These are phyloP conservation scores for Neurospora sp. DNA, from an alignment of 495 filamentous ascomycete species.

Conservation along the genomic window DNA sequence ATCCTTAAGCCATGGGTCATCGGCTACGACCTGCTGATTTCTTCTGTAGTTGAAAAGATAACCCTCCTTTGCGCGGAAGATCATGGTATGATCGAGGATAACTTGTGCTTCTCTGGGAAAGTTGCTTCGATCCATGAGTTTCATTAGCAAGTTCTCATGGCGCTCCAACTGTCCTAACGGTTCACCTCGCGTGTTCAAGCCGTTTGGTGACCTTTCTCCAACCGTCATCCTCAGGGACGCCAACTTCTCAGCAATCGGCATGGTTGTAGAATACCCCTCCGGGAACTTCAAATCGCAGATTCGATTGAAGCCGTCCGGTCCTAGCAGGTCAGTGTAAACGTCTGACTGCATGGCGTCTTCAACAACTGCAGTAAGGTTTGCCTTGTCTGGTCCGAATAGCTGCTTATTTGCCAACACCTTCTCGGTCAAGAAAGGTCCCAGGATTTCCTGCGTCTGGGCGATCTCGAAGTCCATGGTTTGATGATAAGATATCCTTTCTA, in stretches of 20 bases:
- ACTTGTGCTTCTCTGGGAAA: conserved; percentile 28
- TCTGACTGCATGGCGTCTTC: conserved; percentile 20
- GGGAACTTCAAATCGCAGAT: conserved; percentile 7
- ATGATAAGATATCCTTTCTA: conserved; percentile 35
- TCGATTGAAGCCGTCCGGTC: not conserved
- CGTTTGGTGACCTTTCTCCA: conserved; percentile 5
- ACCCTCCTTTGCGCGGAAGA: conserved; percentile 51
- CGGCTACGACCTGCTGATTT: conserved; percentile 56
- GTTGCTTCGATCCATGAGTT: conserved; percentile 31
- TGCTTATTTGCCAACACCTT: conserved; percentile 29
- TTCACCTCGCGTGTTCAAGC: conserved; percentile 1
- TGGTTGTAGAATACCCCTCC: conserved; percentile 14
- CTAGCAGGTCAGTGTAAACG: not conserved
- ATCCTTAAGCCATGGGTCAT: conserved; percentile 65
- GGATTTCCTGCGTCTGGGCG: conserved; percentile 27
- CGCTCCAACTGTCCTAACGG: conserved; percentile 29
- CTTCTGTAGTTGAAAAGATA: conserved; percentile 66
- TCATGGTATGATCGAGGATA: conserved; percentile 34
- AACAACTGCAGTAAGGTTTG: conserved; percentile 20
- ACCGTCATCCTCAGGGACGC: conserved; percentile 24
- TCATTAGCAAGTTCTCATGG: conserved; percentile 36
- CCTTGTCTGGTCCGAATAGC: conserved; percentile 34
- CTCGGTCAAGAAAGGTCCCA: conserved; percentile 35
- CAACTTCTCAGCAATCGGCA: conserved; percentile 28
- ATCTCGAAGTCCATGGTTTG: conserved; percentile 37